Evolutionary conservation across 1,284 basidiomycete genomes (phyloP).

Genomic region (Heliocybe sulcata): DNA sequence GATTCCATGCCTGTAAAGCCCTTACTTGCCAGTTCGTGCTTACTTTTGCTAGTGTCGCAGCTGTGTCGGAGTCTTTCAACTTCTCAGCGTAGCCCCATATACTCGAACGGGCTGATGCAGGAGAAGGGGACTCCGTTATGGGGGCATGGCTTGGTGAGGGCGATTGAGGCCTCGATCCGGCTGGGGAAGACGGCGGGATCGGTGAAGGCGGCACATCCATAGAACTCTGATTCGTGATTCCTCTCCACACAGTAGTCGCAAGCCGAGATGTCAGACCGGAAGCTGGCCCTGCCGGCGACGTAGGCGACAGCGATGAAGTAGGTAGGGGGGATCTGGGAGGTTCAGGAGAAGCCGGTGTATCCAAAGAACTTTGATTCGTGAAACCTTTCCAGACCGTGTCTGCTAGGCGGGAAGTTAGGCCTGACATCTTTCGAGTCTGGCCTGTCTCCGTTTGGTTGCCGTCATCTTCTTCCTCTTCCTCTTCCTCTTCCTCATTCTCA

Average conservation of each 20-base stretch:
- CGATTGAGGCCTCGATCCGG: slow-evolving; percentile 22
- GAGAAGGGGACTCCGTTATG: slow-evolving; percentile 4
- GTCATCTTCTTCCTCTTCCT: not conserved
- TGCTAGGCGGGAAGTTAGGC: slow-evolving; percentile 5
- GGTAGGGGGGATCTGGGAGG: slow-evolving; percentile 23
- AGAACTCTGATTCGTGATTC: slow-evolving; percentile 66
- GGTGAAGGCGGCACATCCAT: slow-evolving; percentile 58
- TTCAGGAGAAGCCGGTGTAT: slow-evolving; percentile 31
- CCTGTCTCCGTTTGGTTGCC: slow-evolving; percentile 38
- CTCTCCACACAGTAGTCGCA: slow-evolving; percentile 59
- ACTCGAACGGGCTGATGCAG: slow-evolving; percentile 17
- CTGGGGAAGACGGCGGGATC: slow-evolving; percentile 23
- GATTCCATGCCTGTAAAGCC: slow-evolving; percentile 31
- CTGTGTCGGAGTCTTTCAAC: slow-evolving; percentile 62
- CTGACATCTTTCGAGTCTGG: slow-evolving; percentile 12
- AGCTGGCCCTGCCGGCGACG: slow-evolving; percentile 1
- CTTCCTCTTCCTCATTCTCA: slow-evolving; percentile 15
- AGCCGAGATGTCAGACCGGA: slow-evolving; percentile 45
- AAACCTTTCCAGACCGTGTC: slow-evolving; percentile 46
- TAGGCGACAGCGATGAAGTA: slow-evolving; percentile 8
- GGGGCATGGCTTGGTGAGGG: slow-evolving; percentile 10
- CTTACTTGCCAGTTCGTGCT: slow-evolving; percentile 69
- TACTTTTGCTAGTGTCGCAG: slow-evolving; percentile 61
- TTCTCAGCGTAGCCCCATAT: slow-evolving; percentile 69
- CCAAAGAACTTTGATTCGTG: slow-evolving; percentile 69